phyloP scores from a whole-genome alignment of 805 yeast genomes.

The Ogataea salicorniae region DNA sequence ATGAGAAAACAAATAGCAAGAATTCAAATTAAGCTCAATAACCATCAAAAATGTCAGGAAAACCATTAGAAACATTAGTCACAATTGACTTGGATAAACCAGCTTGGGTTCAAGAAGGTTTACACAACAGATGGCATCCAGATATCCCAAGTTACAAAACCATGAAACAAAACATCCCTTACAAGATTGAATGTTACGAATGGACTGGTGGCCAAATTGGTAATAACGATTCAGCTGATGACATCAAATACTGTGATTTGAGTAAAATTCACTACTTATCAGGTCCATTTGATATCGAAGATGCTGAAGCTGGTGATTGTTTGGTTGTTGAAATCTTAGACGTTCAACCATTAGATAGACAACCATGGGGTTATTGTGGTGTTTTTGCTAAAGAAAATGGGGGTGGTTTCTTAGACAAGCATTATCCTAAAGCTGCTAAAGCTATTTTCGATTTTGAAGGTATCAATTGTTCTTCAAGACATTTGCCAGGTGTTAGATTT shows the following conservation, averaged over 20 bases:
- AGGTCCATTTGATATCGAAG: conserved; percentile 43
- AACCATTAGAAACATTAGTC: conserved; percentile 33
- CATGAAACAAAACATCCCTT: conserved; percentile 38
- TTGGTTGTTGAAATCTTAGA: conserved; percentile 46
- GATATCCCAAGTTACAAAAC: conserved; percentile 39
- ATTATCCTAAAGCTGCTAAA: conserved; percentile 47
- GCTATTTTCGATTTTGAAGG: conserved; percentile 51
- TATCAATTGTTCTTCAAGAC: conserved; percentile 43
- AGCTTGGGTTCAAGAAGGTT: conserved; percentile 41
- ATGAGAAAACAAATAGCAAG: background rate
- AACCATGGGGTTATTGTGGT: conserved; percentile 52
- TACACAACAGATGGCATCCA: conserved; percentile 53
- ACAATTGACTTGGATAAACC: conserved; percentile 39
- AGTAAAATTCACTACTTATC: conserved; percentile 43
- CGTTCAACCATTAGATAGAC: conserved; percentile 46
- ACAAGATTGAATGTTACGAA: conserved; percentile 46
- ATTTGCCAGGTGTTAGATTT: conserved; percentile 44
- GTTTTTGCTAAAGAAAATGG: conserved; percentile 45
- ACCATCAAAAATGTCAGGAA: conserved; percentile 14
- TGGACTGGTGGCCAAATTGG: conserved; percentile 51
- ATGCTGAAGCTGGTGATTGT: conserved; percentile 44
- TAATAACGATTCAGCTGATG: conserved; percentile 45
- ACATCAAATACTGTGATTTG: conserved; percentile 40
- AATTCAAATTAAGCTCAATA: background rate
- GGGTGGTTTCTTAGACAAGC: conserved; percentile 45